phyloP scores from a whole-genome alignment of 768 basidiomycete genomes.

The Myochromella boudieri region DNA sequence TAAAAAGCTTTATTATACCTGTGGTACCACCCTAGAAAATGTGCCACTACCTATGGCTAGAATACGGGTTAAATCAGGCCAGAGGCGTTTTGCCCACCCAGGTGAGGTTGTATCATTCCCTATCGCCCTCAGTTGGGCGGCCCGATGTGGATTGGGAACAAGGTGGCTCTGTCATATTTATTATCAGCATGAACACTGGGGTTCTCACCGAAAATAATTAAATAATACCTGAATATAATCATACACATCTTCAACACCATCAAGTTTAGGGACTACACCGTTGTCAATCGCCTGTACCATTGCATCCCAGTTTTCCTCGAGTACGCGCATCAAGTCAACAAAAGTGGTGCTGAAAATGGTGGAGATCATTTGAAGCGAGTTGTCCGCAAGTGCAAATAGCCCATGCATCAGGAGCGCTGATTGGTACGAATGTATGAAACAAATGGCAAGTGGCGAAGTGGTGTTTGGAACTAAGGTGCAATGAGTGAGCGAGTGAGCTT shows the following conservation, averaged over 20 bases:
- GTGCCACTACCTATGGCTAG: constrained; percentile 6
- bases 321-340: constrained; percentile 6
- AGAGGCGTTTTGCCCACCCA: constrained; percentile 8
- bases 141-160: constrained; percentile 5
- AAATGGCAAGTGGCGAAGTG: constrained; percentile 7
- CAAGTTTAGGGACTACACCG: constrained; percentile 4
- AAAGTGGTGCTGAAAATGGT: constrained; percentile 9
- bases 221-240: constrained; percentile 8
- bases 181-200: not conserved
- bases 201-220: too few relatives aligned
- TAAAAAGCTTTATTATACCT: constrained; percentile 3
- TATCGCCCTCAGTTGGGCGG: constrained; percentile 3
- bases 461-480: constrained; percentile 1
- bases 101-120: not conserved
- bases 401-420: constrained; percentile 9
- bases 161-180: constrained; percentile 4
- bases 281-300: constrained; percentile 6
- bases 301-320: constrained; percentile 9
- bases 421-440: constrained; percentile 7
- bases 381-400: constrained; percentile 8
- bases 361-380: constrained; percentile 5
- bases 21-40: constrained; percentile 6
- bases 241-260: constrained; percentile 3
- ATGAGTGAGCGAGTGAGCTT: not conserved
- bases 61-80: constrained; percentile 5